Percentiles rank a stretch among this genome's conserved stretches.
Conservation (phyloP, 2,329 filamentous ascomycete species). For the Dactylellina parvicollis region DNA sequence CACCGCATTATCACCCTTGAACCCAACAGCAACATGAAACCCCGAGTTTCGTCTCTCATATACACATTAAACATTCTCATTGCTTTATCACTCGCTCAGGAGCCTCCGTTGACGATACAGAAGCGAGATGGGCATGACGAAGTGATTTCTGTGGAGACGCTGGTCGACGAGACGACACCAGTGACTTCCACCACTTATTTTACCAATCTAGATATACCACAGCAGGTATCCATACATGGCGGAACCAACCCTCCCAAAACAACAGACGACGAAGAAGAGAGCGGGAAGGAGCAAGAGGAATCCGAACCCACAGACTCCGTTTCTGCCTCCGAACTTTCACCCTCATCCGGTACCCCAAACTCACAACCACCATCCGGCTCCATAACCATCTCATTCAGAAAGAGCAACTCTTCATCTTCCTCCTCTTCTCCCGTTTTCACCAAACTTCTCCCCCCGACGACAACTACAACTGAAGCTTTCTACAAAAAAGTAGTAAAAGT, state of each 20-base stretch:
- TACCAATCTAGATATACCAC: conserved; percentile 18
- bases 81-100: not conserved
- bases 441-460: not conserved
- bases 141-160: not conserved
- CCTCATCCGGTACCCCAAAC: not conserved
- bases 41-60: not conserved
- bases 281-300: not conserved
- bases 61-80: not conserved
- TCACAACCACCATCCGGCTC: not conserved
- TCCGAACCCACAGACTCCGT: not conserved
- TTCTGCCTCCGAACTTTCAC: not conserved
- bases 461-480: conserved; percentile 15
- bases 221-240: not conserved
- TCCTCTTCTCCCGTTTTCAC: not conserved
- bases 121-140: conserved; percentile 1
- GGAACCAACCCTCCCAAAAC: not conserved
- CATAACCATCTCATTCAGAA: not conserved
- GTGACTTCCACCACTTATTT: conserved; percentile 8
- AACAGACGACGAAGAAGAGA: not conserved
- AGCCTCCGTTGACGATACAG: not conserved
- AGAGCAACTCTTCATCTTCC: not conserved
- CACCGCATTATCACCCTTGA: not conserved
- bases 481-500: conserved; percentile 45
- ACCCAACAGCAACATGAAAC: conserved; percentile 8
- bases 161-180: not conserved